Evolutionary conservation across 176 grass and related monocot genomes (phyloP).

Genomic region (Oryza meyeriana): DNA sequence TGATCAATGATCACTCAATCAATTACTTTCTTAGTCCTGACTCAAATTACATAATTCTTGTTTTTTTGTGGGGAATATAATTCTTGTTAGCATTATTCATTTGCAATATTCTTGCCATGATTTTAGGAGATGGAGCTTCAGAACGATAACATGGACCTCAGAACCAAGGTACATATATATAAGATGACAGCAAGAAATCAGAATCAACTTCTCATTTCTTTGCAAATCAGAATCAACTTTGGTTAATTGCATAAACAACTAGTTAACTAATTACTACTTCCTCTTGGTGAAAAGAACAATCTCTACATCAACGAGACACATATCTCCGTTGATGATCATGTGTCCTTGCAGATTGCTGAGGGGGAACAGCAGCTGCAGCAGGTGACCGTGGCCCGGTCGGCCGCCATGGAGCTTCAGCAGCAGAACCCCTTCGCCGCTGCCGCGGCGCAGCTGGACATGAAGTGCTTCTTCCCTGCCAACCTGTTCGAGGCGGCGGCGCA

Average conservation of each 20-base stretch:
- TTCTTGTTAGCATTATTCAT: background rate
- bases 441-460: slow-evolving; percentile 43
- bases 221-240: background rate
- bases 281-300: background rate
- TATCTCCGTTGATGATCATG: background rate
- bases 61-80: too few species aligned
- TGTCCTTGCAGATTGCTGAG: slow-evolving; percentile 38
- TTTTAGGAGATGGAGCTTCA: slow-evolving; percentile 69
- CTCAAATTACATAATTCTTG: background rate
- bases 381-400: slow-evolving; percentile 38
- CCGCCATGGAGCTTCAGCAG: slow-evolving; percentile 1
- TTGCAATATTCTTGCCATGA: background rate
- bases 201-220: background rate
- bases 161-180: slow-evolving; percentile 44
- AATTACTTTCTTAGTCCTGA: background rate
- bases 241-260: background rate
- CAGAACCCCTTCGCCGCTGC: slow-evolving; percentile 15
- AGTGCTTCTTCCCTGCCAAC: slow-evolving; percentile 44
- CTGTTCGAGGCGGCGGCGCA: slow-evolving; percentile 30
- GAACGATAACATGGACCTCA: slow-evolving; percentile 60
- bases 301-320: background rate
- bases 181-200: background rate
- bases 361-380: slow-evolving; percentile 48
- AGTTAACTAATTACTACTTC: too few species aligned
- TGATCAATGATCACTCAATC: background rate